These are phyloP conservation scores for Tylopilus balloui DNA, from an alignment of 768 basidiomycete species.

Conservation along the genomic window DNA sequence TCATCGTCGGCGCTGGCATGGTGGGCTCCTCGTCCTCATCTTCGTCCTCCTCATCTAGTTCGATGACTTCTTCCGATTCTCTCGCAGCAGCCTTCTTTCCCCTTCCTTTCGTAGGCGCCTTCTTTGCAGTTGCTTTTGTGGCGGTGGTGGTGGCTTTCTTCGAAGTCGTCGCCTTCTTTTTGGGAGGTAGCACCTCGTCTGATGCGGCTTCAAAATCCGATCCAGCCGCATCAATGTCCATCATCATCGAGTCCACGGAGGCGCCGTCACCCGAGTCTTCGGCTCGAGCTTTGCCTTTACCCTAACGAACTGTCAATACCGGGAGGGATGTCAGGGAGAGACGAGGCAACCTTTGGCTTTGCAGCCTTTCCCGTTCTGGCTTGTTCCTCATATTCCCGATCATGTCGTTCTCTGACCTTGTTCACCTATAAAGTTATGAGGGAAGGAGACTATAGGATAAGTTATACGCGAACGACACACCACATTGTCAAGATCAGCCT, in stretches of 20 bases:
- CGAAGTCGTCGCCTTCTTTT: slow-evolving; percentile 41
- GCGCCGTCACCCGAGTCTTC: slow-evolving; percentile 49
- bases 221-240: slow-evolving; percentile 60
- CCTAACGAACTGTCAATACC: slow-evolving; percentile 29
- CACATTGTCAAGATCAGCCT: slow-evolving; percentile 70
- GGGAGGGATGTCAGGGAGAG: not conserved
- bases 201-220: slow-evolving; percentile 44
- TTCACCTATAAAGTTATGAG: slow-evolving; percentile 42
- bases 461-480: slow-evolving; percentile 36
- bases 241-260: slow-evolving; percentile 68
- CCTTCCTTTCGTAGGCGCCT: slow-evolving; percentile 45
- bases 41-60: slow-evolving; percentile 53
- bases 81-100: slow-evolving; percentile 52
- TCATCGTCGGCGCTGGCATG: slow-evolving; percentile 47
- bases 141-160: slow-evolving; percentile 18
- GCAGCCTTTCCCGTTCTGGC: slow-evolving; percentile 33
- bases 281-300: slow-evolving; percentile 47
- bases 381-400: slow-evolving; percentile 56
- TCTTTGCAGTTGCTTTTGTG: slow-evolving; percentile 39
- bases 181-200: slow-evolving; percentile 43
- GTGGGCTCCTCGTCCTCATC: slow-evolving; percentile 45
- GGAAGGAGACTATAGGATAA: not conserved
- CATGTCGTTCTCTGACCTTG: slow-evolving; percentile 67
- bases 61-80: slow-evolving; percentile 50
- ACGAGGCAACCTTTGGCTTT: slow-evolving; percentile 42